Evolutionary conservation across 192 early-diverging fungal species (phyloP).

Genomic region (Polychytrium aggregatum): DNA sequence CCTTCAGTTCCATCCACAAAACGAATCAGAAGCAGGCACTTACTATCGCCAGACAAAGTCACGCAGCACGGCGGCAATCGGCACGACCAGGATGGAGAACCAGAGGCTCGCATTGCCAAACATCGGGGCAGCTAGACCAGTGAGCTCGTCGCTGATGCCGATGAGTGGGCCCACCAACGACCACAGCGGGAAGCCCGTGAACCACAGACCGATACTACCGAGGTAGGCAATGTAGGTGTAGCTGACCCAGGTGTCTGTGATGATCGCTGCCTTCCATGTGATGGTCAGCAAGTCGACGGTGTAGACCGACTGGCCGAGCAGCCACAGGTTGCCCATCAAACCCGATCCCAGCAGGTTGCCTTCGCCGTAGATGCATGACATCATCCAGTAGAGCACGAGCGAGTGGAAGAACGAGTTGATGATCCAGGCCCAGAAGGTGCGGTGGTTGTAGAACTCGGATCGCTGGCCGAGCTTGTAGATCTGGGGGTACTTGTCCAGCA

Average conservation of each 20-base stretch:
- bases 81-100: conserved; percentile 70
- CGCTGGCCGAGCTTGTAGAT: conserved; percentile 63
- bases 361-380: too few species aligned
- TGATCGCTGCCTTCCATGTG: conserved; percentile 67
- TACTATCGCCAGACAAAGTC: conserved; percentile 96
- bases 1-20: too few species aligned
- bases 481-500: conserved; percentile 94
- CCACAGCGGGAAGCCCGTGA: conserved; percentile 76
- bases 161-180: conserved; percentile 57
- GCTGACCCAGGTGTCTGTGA: conserved; percentile 82
- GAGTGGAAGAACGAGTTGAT: conserved; percentile 89
- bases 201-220: conserved; percentile 77
- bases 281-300: conserved; percentile 71
- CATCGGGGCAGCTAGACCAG: conserved; percentile 23
- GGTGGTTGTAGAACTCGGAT: conserved; percentile 64
- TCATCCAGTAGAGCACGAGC: conserved; percentile 53
- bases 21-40: conserved; percentile 31
- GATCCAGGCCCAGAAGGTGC: conserved; percentile 85
- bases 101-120: conserved; percentile 56
- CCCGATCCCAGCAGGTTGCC: too few species aligned
- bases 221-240: conserved; percentile 84
- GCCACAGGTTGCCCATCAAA: conserved; percentile 71
- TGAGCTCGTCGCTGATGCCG: conserved; percentile 33
- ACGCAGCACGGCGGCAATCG: conserved; percentile 67
- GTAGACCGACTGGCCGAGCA: conserved; percentile 71